Evolutionary conservation across 352 stramenopile species (phyloP).

Genomic region (Aphanomyces euteiches): DNA sequence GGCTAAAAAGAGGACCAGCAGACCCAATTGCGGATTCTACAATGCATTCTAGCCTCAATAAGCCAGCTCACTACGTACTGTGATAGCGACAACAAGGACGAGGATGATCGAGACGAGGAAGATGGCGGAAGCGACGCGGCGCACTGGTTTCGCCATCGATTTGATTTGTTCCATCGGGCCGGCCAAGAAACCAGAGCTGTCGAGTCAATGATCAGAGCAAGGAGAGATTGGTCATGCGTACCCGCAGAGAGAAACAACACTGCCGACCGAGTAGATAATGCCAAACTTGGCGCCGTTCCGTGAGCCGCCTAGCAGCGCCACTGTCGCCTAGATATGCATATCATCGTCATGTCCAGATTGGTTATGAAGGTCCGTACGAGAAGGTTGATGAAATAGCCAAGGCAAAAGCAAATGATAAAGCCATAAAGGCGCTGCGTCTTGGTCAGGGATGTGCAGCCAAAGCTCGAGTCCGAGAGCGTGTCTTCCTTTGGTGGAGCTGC

Average conservation of each 20-base stretch:
- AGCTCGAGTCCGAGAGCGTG: slow-evolving; percentile 4
- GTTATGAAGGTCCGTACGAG: slow-evolving; percentile 40
- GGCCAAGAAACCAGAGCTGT: slow-evolving; percentile 74
- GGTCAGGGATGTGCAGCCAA: slow-evolving; percentile 56
- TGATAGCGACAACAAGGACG: slow-evolving; percentile 66
- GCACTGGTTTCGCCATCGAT: slow-evolving; percentile 84
- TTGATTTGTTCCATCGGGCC: slow-evolving; percentile 77
- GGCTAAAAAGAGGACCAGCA: slow-evolving; percentile 73
- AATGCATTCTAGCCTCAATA: slow-evolving; percentile 1
- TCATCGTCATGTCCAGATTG: background rate
- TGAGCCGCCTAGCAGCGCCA: slow-evolving; percentile 63
- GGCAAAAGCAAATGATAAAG: slow-evolving; percentile 70
- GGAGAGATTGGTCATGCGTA: slow-evolving; percentile 31
- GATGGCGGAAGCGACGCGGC: slow-evolving; percentile 61
- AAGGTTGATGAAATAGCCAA: slow-evolving; percentile 82
- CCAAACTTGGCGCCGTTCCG: slow-evolving; percentile 75
- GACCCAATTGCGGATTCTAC: slow-evolving; percentile 58
- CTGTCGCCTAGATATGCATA: slow-evolving; percentile 68
- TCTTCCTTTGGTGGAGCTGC: slow-evolving; percentile 11
- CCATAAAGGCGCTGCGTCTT: slow-evolving; percentile 65
- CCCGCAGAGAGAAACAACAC: slow-evolving; percentile 80
- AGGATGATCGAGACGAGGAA: slow-evolving; percentile 77
- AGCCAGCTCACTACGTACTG: slow-evolving; percentile 35
- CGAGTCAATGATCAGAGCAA: background rate
- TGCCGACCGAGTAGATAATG: slow-evolving; percentile 76